A percentile compares a stretch with the other conserved stretches of the same genome.
phyloP scores from a whole-genome alignment of 352 stramenopile genomes.

The Phytophthora tubulina region DNA sequence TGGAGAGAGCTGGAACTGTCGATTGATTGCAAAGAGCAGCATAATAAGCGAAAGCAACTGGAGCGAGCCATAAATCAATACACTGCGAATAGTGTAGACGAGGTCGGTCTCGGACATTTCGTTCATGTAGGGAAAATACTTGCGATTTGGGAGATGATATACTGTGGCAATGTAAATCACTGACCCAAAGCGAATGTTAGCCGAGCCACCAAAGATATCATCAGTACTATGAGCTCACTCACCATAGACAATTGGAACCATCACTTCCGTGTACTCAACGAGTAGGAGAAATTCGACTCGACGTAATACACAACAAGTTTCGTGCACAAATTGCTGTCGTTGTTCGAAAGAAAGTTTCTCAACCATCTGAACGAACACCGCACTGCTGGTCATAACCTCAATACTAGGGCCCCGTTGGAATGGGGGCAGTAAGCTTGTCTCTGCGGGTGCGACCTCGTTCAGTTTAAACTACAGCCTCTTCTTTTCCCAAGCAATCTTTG shows the following conservation, averaged over 20 bases:
- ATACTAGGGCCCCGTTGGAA: constrained; percentile 4
- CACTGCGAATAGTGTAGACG: constrained; percentile 20
- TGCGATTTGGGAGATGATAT: constrained; percentile 42
- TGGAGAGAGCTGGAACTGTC: constrained; percentile 37
- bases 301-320: constrained; percentile 45
- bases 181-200: not conserved
- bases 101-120: constrained; percentile 30
- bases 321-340: constrained; percentile 32
- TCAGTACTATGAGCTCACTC: not conserved
- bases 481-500: constrained; percentile 16
- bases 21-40: constrained; percentile 24
- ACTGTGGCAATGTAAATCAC: constrained; percentile 44
- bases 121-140: constrained; percentile 29
- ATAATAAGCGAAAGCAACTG: constrained; percentile 48
- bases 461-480: constrained; percentile 8
- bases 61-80: constrained; percentile 39
- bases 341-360: constrained; percentile 18
- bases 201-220: not conserved
- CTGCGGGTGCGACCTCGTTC: constrained; percentile 4
- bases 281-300: constrained; percentile 45
- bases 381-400: not conserved
- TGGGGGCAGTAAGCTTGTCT: not conserved
- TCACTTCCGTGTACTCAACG: constrained; percentile 49
- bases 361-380: not conserved
- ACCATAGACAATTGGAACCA: constrained; percentile 47